Evolutionary conservation across 352 stramenopile genomes (phyloP), one percentile per base, ranked within the genome.

Genomic region (Thraustochytrium striatum): DNA sequence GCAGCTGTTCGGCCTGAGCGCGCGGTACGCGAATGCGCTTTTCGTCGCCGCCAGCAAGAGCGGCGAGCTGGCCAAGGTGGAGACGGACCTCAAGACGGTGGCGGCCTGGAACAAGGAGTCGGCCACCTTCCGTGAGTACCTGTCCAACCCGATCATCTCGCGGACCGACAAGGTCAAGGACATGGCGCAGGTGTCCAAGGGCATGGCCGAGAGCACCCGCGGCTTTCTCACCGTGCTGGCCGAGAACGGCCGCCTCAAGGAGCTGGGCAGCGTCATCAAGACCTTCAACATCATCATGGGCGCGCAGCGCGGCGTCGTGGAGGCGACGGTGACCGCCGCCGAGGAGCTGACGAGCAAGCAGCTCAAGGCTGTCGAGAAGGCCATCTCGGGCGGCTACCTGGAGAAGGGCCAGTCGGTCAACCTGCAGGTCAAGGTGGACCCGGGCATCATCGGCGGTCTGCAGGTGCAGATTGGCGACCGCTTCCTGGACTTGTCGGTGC

Each of bases 381-480:
- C 93, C 0, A 92, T 98, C 70, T 92, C 84, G 52, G 84, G 88
- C 62, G 86, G 86, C 61, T 87, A 87, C 55, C 90, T 97, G 75
- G 83, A 94, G 44, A 92, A 92, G 83, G 89, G 89, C 53, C 92
- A 97, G 80, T 96, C 92, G 73, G 88, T 98, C 65, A 85, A 96
- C 72, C 86, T 98, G 57, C 89, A 92, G 73, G 92, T 88, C 36
- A 87, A 95, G 57, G 92, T 97, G 38, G 91, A 98, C 89, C 92
- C 93, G 16, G 88, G 89, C 78, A 97, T 98, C 84, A 84, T 98
- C 79, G 94, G 94, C 41, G 94, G 94, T 81, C 89, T 98, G 73
- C 96, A 97, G 88, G 92, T 98, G 81, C 93, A 97, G 87, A 97
- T 98, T 86, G 94, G 93, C 82, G 96, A 98, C 87, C 94, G 96